These are phyloP conservation scores for Mallotus nudiflorus DNA, from an alignment of 345 rosid species.

Conservation along the genomic window DNA sequence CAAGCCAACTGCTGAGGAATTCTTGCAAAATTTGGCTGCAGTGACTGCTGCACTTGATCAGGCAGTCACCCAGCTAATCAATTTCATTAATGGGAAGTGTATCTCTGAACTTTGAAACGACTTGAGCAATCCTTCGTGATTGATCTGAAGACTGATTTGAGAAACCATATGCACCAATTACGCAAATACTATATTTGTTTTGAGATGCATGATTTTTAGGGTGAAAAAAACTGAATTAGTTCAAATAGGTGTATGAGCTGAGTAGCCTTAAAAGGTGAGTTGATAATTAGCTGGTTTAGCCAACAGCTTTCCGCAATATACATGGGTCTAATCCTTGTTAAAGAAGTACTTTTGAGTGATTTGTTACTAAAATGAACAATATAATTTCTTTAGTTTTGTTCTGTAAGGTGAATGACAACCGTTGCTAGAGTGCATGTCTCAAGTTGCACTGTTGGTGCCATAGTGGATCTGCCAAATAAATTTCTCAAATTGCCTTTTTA, in stretches of 20 bases:
- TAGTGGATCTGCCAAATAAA: no score
- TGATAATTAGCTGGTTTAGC: neutral
- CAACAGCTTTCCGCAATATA: neutral
- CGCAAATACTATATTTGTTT: constrained; percentile 1
- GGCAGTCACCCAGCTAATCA: constrained; percentile 52
- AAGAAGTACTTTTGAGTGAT: no score
- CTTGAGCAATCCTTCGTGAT: neutral
- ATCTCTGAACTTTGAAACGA: constrained; percentile 61
- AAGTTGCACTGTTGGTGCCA: no score
- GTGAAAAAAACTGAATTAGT: neutral
- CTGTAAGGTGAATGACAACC: no score
- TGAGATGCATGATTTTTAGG: neutral
- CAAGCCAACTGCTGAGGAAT: constrained; percentile 75
- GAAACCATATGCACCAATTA: neutral
- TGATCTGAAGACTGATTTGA: constrained; percentile 13
- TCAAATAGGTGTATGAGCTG: neutral
- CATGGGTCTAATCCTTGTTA: no score
- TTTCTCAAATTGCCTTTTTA: no score
- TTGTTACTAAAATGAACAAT: no score
- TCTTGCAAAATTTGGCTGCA: constrained; percentile 69
- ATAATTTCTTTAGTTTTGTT: no score
- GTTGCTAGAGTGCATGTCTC: no score
- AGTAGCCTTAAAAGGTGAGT: neutral
- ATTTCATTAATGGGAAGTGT: constrained; percentile 68
- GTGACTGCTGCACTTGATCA: constrained; percentile 64